Evolutionary conservation across 1,284 basidiomycete species (phyloP).

Genomic region (Marasmius oreades): DNA sequence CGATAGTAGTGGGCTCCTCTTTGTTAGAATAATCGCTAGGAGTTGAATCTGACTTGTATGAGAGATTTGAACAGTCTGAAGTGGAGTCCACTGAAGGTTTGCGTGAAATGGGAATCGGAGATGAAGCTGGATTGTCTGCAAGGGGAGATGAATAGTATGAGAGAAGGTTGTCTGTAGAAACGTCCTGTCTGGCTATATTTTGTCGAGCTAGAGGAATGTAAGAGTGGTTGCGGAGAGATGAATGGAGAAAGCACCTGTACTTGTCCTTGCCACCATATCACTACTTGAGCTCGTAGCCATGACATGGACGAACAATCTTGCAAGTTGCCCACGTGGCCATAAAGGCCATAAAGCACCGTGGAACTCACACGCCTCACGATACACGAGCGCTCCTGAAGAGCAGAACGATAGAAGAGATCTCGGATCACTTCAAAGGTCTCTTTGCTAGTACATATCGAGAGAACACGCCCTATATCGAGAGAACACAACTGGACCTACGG

Average conservation of each 20-base stretch:
- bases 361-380: no score
- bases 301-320: background rate
- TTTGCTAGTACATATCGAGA: no score
- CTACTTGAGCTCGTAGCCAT: background rate
- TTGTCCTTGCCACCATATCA: background rate
- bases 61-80: conserved; percentile 43
- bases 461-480: no score
- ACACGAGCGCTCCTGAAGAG: no score
- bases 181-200: conserved; percentile 14
- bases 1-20: conserved; percentile 13
- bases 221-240: background rate
- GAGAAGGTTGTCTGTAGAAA: conserved; percentile 27
- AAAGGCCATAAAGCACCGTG: no score
- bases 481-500: no score
- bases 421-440: no score
- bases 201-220: conserved; percentile 4
- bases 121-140: conserved; percentile 25
- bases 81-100: conserved; percentile 33
- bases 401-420: no score
- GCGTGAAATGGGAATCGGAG: conserved; percentile 10
- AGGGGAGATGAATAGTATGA: conserved; percentile 37
- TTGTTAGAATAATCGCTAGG: conserved; percentile 20
- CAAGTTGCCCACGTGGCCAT: no score
- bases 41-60: conserved; percentile 25
- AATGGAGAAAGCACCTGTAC: background rate